Evolutionary conservation across 495 filamentous ascomycete genomes (phyloP).

Genomic region (Mytilinidion resinicola): DNA sequence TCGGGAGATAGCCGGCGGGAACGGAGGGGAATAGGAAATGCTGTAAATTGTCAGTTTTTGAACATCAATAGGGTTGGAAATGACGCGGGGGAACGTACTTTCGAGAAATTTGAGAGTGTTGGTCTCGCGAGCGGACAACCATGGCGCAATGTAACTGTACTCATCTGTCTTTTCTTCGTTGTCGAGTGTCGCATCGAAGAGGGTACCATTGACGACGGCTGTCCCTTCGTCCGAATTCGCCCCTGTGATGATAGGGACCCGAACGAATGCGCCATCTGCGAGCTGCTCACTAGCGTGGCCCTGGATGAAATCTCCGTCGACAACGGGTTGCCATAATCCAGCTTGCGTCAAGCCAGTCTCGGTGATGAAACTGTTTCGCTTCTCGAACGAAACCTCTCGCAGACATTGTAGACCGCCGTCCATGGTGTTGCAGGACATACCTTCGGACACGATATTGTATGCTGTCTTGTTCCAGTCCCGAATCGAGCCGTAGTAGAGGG

Average conservation of each 20-base stretch:
- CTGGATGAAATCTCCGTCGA: slow-evolving; percentile 48
- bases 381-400: slow-evolving; percentile 47
- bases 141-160: slow-evolving; percentile 41
- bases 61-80: slow-evolving; percentile 24
- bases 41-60: slow-evolving; percentile 25
- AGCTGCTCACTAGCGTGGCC: slow-evolving; percentile 34
- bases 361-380: slow-evolving; percentile 52
- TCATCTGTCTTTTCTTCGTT: slow-evolving; percentile 29
- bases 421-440: slow-evolving; percentile 37
- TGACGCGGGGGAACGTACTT: slow-evolving; percentile 3
- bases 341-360: slow-evolving; percentile 28
- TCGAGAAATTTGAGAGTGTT: slow-evolving; percentile 38
- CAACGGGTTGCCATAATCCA: slow-evolving; percentile 35
- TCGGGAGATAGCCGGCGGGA: slow-evolving; percentile 37
- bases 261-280: slow-evolving; percentile 43
- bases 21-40: slow-evolving; percentile 17
- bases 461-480: slow-evolving; percentile 1
- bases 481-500: slow-evolving; percentile 29
- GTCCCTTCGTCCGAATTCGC: slow-evolving; percentile 59
- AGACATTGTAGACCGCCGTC: slow-evolving; percentile 42
- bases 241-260: slow-evolving; percentile 53
- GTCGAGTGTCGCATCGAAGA: no score
- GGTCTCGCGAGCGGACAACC: not conserved
- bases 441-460: slow-evolving; percentile 29
- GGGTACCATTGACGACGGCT: slow-evolving; percentile 41